Evolutionary conservation across 192 early-diverging fungal genomes (phyloP), one percentile per base, ranked within the genome.

Genomic region (Coemansia sp.): DNA sequence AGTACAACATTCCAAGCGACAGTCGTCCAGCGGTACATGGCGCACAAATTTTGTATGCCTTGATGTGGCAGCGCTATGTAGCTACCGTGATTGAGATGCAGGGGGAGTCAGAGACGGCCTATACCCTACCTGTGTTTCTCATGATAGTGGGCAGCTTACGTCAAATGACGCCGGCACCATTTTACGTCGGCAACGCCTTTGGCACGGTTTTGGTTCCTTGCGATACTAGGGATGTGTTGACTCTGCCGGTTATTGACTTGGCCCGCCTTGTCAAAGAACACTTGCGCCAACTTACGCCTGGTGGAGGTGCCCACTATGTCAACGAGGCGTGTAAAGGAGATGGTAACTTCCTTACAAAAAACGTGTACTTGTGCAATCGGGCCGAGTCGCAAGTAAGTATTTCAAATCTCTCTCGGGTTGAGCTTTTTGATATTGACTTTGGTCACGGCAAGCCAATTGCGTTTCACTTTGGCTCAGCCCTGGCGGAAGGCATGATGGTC

Each of bases 111-210:
- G 50, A 51, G 4, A 11, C 9, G 21, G 50, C 50, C 24, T 51
- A 51, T 10, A 51, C 50, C 2, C 13, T 51, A 24, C 50, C 50
- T 6, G 53, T 67, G 19, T 70, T 61, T 45, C 46, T 76, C 8
- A 76, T 67, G 27, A 62, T 76, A 16, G 29, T 76, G 7, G 61
- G 67, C 68, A 66, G 67, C 31, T 37, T 70, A 24, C 74, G 74
- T 45, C 13, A 35, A 0, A 59, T 76, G 16, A 60, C 60, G 3
- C 40, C 59, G 14, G 64, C 64, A n/a, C 48, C 68, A 1, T 16
- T 59, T 36, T 70, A 76, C 19, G 64, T 76, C 33, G 74, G 74
- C 39, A 76, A 76, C 41, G 74, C 68, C 0, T 64, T 76, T 7
- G 59, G 48, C 19, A 37, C 68, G 0, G 74, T 66, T 0, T 54